phyloP scores from a whole-genome alignment of 2,329 filamentous ascomycete genomes.

The Madurella mycetomatis region DNA sequence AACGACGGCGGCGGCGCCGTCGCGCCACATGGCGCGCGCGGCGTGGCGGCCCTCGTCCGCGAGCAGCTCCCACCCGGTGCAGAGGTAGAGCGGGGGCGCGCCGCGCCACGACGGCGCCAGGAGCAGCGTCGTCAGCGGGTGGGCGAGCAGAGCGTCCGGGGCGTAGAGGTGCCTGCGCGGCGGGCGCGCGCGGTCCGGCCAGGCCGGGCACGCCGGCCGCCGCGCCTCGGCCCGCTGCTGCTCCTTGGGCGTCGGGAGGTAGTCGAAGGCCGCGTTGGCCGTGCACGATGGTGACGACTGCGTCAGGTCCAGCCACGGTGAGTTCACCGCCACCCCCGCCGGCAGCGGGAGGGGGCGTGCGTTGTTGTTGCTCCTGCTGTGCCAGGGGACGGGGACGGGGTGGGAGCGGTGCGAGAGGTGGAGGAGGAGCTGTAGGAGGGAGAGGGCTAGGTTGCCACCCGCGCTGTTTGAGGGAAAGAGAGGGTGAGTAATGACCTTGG shows the following conservation, averaged over 20 bases:
- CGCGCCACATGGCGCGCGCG: constrained; percentile 49
- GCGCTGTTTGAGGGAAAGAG: constrained; percentile 44
- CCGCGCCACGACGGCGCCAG: constrained; percentile 38
- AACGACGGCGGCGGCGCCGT: constrained; percentile 54
- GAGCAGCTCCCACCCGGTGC: constrained; percentile 67
- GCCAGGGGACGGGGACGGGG: constrained; percentile 51
- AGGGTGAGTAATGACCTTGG: not conserved
- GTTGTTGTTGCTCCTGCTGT: constrained; percentile 47
- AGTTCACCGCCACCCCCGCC: constrained; percentile 58
- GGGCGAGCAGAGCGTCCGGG: constrained; percentile 50
- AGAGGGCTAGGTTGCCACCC: constrained; percentile 65
- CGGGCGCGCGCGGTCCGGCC: constrained; percentile 48
- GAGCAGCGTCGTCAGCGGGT: constrained; percentile 66
- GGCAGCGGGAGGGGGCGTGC: constrained; percentile 59
- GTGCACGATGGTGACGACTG: constrained; percentile 56
- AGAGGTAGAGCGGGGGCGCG: constrained; percentile 63
- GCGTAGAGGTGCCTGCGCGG: constrained; percentile 52
- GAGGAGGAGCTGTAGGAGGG: constrained; percentile 64
- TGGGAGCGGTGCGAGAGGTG: constrained; percentile 47
- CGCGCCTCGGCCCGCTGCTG: constrained; percentile 29
- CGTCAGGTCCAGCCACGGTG: constrained; percentile 69
- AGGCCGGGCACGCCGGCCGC: constrained; percentile 46
- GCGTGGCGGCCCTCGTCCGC: constrained; percentile 62
- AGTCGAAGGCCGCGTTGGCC: constrained; percentile 55
- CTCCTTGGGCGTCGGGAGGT: constrained; percentile 47